Evolutionary conservation across 768 basidiomycete species (phyloP), one percentile per base, ranked within the genome.

Genomic region (Macrolepiota albuminosa): DNA sequence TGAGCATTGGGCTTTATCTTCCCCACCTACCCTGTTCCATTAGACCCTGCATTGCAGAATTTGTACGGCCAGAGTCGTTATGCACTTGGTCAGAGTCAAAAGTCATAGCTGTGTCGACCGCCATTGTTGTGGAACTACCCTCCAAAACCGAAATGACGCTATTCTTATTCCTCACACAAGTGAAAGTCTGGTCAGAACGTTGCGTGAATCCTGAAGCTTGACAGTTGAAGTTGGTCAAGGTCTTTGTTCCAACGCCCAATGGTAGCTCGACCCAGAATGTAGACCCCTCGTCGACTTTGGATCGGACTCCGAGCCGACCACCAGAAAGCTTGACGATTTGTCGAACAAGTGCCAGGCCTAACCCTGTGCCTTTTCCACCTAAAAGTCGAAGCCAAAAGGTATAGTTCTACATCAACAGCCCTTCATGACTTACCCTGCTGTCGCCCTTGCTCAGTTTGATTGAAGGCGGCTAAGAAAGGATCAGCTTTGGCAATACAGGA

Each of bases 211-310:
- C 62, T 66, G 36, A 60, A 36, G 26, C n/a, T 39, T n/a, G 51
- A 6, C 68, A 60, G 21, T 54, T 55, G n/a, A 57, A 40, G 5
- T 61, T 52, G 48, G 70, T 58, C 42, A 81, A 61, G 36, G 71
- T 80, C 74, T 83, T 84, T 39, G 72, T 72, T n/a, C 89, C 88
- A 31, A 91, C 84, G 5, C 87, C 88, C n/a, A 91, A 73, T 6
- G 88, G 87, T 39, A 92, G 71, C 70, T 92, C 91, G 9, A 92
- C 88, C 93, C 93, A 95, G 75, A 95, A 95, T 40, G 88, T 92
- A 39, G 87, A 91, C 16, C 94, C 94, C 64, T 83, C 76, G 8
- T 82, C 81, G 1, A 82, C 73, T 69, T 85, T 83, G 18, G 83
- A 84, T 61, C 72, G 75, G n/a, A 87, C 80, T n/a, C 86, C 90